Percentiles rank a stretch among this genome's conserved stretches.
Conservation (phyloP, 179 eudicot species). For the Beta macrorhiza region DNA sequence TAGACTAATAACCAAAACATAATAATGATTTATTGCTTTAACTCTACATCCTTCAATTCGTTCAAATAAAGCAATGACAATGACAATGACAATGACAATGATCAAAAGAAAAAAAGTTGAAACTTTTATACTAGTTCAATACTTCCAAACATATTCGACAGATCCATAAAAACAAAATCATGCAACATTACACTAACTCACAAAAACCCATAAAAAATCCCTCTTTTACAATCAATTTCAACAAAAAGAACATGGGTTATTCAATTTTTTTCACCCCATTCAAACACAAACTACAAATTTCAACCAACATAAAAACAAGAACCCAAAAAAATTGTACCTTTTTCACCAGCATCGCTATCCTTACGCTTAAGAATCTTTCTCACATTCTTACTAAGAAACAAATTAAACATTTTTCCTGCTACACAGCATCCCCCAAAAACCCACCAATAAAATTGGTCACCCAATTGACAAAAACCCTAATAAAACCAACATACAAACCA, state of each 20-base stretch:
- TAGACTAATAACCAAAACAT: slow-evolving; percentile 12
- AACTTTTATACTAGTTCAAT: slow-evolving; percentile 10
- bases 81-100: slow-evolving; percentile 6
- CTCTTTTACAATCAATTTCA: slow-evolving; percentile 1
- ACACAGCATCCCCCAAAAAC: slow-evolving; percentile 34
- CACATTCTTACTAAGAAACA: slow-evolving; percentile 65
- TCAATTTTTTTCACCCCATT: not conserved
- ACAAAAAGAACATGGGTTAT: slow-evolving; percentile 1
- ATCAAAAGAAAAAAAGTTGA: not conserved
- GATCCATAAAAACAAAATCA: slow-evolving; percentile 4
- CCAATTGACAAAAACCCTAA: slow-evolving; percentile 9
- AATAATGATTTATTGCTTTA: not conserved
- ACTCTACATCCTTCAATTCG: not conserved
- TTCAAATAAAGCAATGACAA: slow-evolving; percentile 14
- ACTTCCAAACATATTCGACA: slow-evolving; percentile 6
- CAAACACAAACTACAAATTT: not conserved
- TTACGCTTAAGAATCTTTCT: slow-evolving; percentile 87
- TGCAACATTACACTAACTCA: not conserved
- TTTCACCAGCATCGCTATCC: slow-evolving; percentile 93
- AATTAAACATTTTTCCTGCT: slow-evolving; percentile 52
- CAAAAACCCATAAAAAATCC: not conserved
- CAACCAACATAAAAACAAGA: not conserved
- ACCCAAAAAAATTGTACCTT: slow-evolving; percentile 38
- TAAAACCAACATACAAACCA: not conserved
- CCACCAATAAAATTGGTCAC: slow-evolving; percentile 13